Base-by-base conservation (phyloP, 176 grass and related monocot genomes). In the Alloteropsis semialata region DNA sequence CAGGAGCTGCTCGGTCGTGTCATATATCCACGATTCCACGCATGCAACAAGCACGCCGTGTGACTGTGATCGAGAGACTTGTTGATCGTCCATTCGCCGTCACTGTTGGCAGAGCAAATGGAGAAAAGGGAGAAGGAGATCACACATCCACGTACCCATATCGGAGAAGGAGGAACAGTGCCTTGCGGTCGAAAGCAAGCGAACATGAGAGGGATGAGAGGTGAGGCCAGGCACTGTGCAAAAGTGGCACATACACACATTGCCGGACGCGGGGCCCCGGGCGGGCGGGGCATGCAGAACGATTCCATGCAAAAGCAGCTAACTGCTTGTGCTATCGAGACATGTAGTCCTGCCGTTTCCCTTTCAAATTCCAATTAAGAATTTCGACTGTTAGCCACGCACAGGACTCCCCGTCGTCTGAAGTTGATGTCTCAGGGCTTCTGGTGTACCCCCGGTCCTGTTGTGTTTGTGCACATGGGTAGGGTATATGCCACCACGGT, bases 251-350 rank as follows among this genome's bases (percentile, higher is more conserved):
- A 17, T 3, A 6, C 13, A 36, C 12, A 38, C 81, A 75, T 75
- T 8, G 69, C 50, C 42, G 10, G 32, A 21, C 68, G 36, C 27
- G 29, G 68, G 50, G 32, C 63, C 57, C 51, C 21, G n/a, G 59
- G 3, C 7, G 7, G n/a, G n/a, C n/a, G n/a, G 30, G 62, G 17
- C n/a, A 12, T 60, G 71, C 77, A 29, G 25, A 39, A 90, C 64
- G 72, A 86, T 90, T 90, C 72, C 83, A 90, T 3, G 78, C 65
- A 65, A 72, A 72, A 82, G 65, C 46, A 38, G 78, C 55, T 64
- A 42, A 71, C 77, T 72, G 33, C 36, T 85, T 37, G 43, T 63
- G 77, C 63, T 77, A 82, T 72, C 36, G 82, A 18, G 82, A 18
- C 77, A 71, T 76, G 87, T n/a, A n/a, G n/a, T 64, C 77, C 14